Evolutionary conservation across 805 yeast genomes (phyloP), one percentile per base, ranked within the genome.

Genomic region (Wickerhamiella azymoides): DNA sequence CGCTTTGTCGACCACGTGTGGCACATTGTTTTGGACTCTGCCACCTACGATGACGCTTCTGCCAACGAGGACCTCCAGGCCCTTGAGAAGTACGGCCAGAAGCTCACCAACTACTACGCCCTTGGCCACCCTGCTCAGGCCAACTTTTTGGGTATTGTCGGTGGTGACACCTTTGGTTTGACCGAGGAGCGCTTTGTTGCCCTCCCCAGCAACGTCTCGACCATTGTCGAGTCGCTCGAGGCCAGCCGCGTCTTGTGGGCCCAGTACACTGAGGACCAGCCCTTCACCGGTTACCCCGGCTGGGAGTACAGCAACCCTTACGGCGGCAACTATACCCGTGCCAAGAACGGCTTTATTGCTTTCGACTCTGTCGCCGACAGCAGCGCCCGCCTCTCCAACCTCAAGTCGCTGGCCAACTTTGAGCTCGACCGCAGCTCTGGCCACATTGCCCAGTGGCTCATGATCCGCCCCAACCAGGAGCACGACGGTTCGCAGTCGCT

Each of bases 51-150:
- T 53, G 72, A 72, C 53, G 77, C 76, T 39, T 65, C 64, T 38
- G 67, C 62, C 52, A 65, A 71, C 55, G 58, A 63, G 8, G 71
- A 69, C 45, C 58, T 73, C 53, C 60, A 62, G 55, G 62, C 63
- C 55, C 62, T 72, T 45, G 68, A 70, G 24, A 47, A 62, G 52
- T 56, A 68, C 47, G 77, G 76, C 57, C 62, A 71, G 46, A 57
- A 62, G 38, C 62, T 73, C 53, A 63, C 61, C 59, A 73, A 73
- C 66, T 72, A 73, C 65, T 72, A 72, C 67, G 69, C 71, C 35
- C 54, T 71, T 30, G 68, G 74, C 45, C 74, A 70, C 55, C 75
- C 76, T 47, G 71, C 77, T 6, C 72, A 72, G 64, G 75, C 76
- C 52, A 73, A 73, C 62, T 71, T 71, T 56, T 54, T 72, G 46